Evolutionary conservation across 2,329 filamentous ascomycete species (phyloP), one percentile per base, ranked within the genome.

Genomic region (Fusarium nanum): DNA sequence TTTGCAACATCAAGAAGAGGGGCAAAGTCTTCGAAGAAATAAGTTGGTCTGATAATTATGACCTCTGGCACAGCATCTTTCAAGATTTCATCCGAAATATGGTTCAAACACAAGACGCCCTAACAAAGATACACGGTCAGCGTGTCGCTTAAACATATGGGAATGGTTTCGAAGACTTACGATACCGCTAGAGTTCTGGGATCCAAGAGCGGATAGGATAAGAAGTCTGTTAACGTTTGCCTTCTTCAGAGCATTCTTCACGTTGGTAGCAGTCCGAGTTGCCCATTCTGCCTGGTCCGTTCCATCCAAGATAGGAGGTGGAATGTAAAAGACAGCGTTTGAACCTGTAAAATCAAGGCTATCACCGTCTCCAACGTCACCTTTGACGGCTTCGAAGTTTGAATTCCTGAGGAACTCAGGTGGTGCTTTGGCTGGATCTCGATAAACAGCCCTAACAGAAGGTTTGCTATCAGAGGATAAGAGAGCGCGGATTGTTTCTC

Each of bases 271-370:
- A 4, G 76, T 46, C 11, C 59, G 34, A 2, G 64, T 68, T 6
- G 75, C 77, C 52, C 72, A 75, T 20, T 77, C 66, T 22, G 63
- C 66, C 18, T 68, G 41, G 23, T 77, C 72, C 9, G 63, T 56
- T 8, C 72, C 75, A 42, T 77, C 73, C 13, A 68, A 73, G 12
- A 61, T 73, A 11, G 78, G 77, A 1, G 79, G 79, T 2, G 78
- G 78, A 34, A 79, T 64, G 41, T 80, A 80, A 47, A 81, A 73
- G 20, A 81, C 74, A 7, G 73, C 77, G 28, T 78, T 72, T 5
- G 77, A 77, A 13, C 54, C 57, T 9, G 60, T 52, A 44, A 81
- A 79, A 41, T 79, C 70, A 11, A 80, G 71, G 3, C 68, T 68
- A 0, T 23, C 42, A 1, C 72, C 76, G 3, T 70, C 56, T 18